These are phyloP conservation scores for Avena atlantica DNA, from an alignment of 176 grass and related monocot species.

Conservation along the genomic window DNA sequence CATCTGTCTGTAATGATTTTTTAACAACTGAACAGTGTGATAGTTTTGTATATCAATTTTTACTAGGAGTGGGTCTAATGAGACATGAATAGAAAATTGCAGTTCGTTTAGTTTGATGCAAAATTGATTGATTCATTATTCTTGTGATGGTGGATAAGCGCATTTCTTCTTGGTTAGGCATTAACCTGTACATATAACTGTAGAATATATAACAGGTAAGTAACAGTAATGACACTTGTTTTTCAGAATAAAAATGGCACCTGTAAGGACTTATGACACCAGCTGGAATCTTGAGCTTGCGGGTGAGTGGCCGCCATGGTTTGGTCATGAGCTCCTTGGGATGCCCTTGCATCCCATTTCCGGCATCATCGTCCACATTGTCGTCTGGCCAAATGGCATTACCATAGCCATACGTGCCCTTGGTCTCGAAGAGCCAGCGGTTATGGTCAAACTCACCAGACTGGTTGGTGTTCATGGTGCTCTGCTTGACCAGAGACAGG, in stretches of 20 bases:
- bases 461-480: conserved; percentile 36
- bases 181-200: conserved; percentile 15
- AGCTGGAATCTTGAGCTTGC: conserved; percentile 85
- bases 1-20: not conserved
- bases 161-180: conserved; percentile 17
- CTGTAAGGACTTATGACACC: conserved; percentile 94
- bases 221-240: conserved; percentile 14
- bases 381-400: conserved; percentile 95
- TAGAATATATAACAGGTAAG: not conserved
- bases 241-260: conserved; percentile 39
- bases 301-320: conserved; percentile 95
- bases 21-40: not conserved
- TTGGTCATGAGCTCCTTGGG: conserved; percentile 84
- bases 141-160: not conserved
- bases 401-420: conserved; percentile 96
- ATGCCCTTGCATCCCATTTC: conserved; percentile 52
- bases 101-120: conserved; percentile 18
- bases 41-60: not conserved
- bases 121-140: not conserved
- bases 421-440: conserved; percentile 98
- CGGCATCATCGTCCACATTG: conserved; percentile 51
- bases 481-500: conserved; percentile 68
- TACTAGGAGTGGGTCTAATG: not conserved
- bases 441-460: conserved; percentile 89
- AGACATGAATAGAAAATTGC: not conserved